Percentiles rank a stretch among this genome's conserved stretches.
phyloP scores from a whole-genome alignment of 352 stramenopile genomes.

The Phytopythium cucurbitacearum region DNA sequence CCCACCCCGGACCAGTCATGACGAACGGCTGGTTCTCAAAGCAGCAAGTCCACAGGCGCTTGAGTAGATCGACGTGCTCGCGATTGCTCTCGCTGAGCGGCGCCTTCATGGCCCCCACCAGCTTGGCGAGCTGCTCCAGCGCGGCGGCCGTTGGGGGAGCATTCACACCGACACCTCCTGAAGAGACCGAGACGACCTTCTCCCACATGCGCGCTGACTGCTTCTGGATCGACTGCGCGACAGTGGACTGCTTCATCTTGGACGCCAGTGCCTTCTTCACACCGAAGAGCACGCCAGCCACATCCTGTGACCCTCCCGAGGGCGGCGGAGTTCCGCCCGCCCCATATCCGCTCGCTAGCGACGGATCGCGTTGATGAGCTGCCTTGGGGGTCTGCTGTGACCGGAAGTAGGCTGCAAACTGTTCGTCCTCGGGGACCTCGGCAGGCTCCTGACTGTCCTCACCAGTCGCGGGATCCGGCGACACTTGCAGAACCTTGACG shows the following conservation, averaged over 20 bases:
- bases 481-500: slow-evolving; percentile 79
- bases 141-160: slow-evolving; percentile 52
- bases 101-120: slow-evolving; percentile 60
- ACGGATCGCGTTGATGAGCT: background rate
- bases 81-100: slow-evolving; percentile 47
- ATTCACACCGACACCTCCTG: slow-evolving; percentile 16
- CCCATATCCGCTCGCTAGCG: background rate
- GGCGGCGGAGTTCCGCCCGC: slow-evolving; percentile 15
- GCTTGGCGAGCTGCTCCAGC: slow-evolving; percentile 62
- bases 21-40: slow-evolving; percentile 62
- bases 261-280: slow-evolving; percentile 79
- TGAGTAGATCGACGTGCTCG: slow-evolving; percentile 70
- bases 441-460: slow-evolving; percentile 29
- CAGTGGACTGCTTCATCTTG: slow-evolving; percentile 71
- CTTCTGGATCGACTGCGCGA: slow-evolving; percentile 74
- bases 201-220: slow-evolving; percentile 70
- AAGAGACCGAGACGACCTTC: slow-evolving; percentile 43
- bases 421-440: slow-evolving; percentile 60
- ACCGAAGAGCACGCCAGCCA: slow-evolving; percentile 53
- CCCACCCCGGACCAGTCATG: slow-evolving; percentile 42
- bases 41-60: slow-evolving; percentile 64
- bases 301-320: slow-evolving; percentile 32
- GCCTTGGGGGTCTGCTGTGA: slow-evolving; percentile 18
- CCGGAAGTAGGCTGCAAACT: slow-evolving; percentile 65
- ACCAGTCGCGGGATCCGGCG: slow-evolving; percentile 5